These are phyloP conservation scores for Fusarium proliferatum DNA, from an alignment of 2,329 filamentous ascomycete species.

Conservation along the genomic window DNA sequence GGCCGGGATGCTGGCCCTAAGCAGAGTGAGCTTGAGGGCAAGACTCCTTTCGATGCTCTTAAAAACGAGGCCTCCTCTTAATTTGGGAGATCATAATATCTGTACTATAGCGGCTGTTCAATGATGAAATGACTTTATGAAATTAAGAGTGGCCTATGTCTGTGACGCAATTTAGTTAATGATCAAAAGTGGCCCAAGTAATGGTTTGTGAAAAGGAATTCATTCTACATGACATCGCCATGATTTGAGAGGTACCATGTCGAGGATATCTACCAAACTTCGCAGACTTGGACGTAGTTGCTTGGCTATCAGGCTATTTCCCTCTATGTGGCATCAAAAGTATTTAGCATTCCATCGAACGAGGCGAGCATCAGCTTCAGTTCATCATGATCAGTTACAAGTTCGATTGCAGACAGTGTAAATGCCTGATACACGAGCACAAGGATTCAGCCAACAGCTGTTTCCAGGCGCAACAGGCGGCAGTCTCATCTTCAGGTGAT, in stretches of 20 bases:
- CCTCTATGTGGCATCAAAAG: background rate
- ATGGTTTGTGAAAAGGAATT: background rate
- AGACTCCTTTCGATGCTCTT: conserved; percentile 49
- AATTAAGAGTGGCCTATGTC: background rate
- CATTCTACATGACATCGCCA: background rate
- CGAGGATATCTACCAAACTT: background rate
- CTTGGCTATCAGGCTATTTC: background rate
- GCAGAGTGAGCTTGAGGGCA: conserved; percentile 41
- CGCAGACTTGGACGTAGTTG: background rate
- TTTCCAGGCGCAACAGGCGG: conserved; percentile 30
- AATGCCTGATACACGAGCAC: conserved; percentile 33
- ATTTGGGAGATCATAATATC: background rate
- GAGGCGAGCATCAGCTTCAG: background rate
- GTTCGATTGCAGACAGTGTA: conserved; percentile 1
- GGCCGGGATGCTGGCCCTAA: conserved; percentile 43
- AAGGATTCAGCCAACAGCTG: conserved; percentile 26
- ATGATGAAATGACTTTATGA: conserved; percentile 34
- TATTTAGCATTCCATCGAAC: background rate
- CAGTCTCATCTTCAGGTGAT: conserved; percentile 26
- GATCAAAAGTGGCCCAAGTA: background rate
- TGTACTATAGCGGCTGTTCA: conserved; percentile 18
- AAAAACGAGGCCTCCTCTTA: conserved; percentile 45
- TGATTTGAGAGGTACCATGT: background rate
- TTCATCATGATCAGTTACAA: conserved; percentile 1
- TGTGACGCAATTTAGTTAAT: background rate